phyloP scores from a whole-genome alignment of 140 eudicot genomes.

The Bidens hawaiensis region DNA sequence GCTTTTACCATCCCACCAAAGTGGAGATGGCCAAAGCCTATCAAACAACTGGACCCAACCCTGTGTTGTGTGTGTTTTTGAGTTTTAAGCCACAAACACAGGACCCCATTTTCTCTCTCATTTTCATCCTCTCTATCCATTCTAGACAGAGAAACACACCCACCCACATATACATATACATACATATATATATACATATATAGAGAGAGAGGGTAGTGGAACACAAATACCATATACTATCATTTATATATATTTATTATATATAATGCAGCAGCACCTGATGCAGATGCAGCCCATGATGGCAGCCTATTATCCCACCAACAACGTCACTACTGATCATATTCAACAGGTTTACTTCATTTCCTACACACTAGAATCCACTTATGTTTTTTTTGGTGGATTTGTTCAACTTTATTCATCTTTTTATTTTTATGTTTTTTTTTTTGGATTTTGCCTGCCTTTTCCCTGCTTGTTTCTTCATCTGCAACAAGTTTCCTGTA shows the following conservation, averaged over 20 bases:
- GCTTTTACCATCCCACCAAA: no score
- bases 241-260: constrained; percentile 17
- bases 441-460: constrained; percentile 32
- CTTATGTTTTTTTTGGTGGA: constrained; percentile 22
- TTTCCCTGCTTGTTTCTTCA: constrained; percentile 35
- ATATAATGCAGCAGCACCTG: constrained; percentile 90
- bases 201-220: constrained; percentile 23
- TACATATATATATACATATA: neutral
- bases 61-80: constrained; percentile 1
- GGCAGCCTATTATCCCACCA: constrained; percentile 96
- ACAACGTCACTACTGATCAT: constrained; percentile 97
- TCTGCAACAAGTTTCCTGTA: constrained; percentile 30
- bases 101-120: constrained; percentile 25
- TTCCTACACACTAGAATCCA: constrained; percentile 21
- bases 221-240: constrained; percentile 2
- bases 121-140: constrained; percentile 9
- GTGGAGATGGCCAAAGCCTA: no score
- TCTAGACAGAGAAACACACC: constrained; percentile 30
- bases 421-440: constrained; percentile 8
- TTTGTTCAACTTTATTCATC: constrained; percentile 23
- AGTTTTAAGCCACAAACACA: constrained; percentile 22
- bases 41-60: constrained; percentile 27
- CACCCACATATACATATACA: constrained; percentile 13
- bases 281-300: constrained; percentile 99
- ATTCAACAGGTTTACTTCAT: constrained; percentile 72